Conservation (phyloP, 2,329 filamentous ascomycete species). For the Aspergillus sp. region DNA sequence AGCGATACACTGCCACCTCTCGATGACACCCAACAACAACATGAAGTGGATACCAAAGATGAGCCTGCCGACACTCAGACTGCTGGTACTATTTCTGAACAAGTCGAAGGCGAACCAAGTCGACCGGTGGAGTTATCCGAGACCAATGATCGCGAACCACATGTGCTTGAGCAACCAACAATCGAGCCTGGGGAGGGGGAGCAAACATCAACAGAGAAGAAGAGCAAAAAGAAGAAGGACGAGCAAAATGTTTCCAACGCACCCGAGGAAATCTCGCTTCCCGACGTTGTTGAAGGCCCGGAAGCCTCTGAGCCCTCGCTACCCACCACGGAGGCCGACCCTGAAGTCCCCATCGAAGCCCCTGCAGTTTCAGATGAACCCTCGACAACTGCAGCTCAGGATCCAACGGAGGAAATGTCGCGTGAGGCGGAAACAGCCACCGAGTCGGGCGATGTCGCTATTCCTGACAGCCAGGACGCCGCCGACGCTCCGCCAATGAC, state of each 20-base stretch:
- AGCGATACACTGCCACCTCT: conserved; percentile 15
- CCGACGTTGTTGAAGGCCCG: neutral
- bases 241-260: conserved; percentile 4
- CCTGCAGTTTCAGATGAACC: conserved; percentile 7
- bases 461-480: neutral
- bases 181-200: conserved; percentile 15
- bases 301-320: neutral
- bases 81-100: conserved; percentile 6
- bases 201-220: conserved; percentile 16
- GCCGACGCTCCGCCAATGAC: conserved; percentile 18
- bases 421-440: conserved; percentile 3
- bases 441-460: conserved; percentile 1
- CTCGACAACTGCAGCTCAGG: neutral
- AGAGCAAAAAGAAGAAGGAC: conserved; percentile 22
- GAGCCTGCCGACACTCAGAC: conserved; percentile 1
- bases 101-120: conserved; percentile 7
- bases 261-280: conserved; percentile 4
- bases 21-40: conserved; percentile 5
- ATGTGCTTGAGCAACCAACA: conserved; percentile 16
- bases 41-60: conserved; percentile 5
- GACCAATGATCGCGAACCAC: conserved; percentile 22
- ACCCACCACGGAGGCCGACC: neutral
- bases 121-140: conserved; percentile 19
- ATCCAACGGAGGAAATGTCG: conserved; percentile 7
- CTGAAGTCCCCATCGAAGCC: neutral